Percentiles rank a stretch among this genome's conserved stretches.
Evolutionary conservation across 352 stramenopile genomes (phyloP).

Genomic region (Phytophthora multivora): DNA sequence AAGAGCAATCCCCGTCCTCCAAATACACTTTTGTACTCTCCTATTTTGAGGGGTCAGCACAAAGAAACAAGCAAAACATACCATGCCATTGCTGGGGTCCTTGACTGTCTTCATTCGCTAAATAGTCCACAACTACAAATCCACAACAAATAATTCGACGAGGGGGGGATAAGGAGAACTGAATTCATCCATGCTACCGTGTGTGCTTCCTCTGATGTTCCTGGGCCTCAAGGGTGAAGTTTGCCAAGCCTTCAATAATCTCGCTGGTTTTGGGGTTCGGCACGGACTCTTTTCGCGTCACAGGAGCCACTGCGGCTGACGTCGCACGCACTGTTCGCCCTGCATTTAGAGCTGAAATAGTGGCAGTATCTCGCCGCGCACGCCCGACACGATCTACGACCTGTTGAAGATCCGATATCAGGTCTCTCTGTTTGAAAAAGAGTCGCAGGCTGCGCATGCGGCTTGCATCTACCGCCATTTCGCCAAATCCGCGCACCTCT

Average conservation of each 20-base stretch:
- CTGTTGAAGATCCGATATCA: conserved; percentile 52
- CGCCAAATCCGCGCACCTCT: conserved; percentile 72
- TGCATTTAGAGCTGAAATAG: conserved; percentile 11
- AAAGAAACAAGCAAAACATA: conserved; percentile 9
- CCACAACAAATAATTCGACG: conserved; percentile 13
- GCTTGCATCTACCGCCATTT: conserved; percentile 64
- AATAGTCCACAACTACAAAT: conserved; percentile 32
- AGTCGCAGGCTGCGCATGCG: conserved; percentile 58
- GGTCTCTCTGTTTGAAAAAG: conserved; percentile 73
- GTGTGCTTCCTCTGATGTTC: conserved; percentile 33
- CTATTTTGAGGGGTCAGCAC: conserved; percentile 13
- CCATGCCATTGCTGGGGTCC: neutral
- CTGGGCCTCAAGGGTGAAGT: conserved; percentile 48
- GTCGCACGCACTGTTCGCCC: conserved; percentile 14
- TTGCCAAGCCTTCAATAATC: conserved; percentile 51
- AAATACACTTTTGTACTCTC: neutral
- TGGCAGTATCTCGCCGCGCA: conserved; percentile 28
- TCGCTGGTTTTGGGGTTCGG: conserved; percentile 42
- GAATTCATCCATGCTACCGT: conserved; percentile 15
- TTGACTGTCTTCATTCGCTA: conserved; percentile 25
- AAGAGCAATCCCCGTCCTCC: conserved; percentile 12
- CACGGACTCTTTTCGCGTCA: conserved; percentile 21
- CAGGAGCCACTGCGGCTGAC: conserved; percentile 23
- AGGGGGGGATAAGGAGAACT: neutral
- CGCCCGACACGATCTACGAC: conserved; percentile 24